Base-by-base conservation (phyloP, 108 stramenopile genomes). In the Craspedostauros australis region DNA sequence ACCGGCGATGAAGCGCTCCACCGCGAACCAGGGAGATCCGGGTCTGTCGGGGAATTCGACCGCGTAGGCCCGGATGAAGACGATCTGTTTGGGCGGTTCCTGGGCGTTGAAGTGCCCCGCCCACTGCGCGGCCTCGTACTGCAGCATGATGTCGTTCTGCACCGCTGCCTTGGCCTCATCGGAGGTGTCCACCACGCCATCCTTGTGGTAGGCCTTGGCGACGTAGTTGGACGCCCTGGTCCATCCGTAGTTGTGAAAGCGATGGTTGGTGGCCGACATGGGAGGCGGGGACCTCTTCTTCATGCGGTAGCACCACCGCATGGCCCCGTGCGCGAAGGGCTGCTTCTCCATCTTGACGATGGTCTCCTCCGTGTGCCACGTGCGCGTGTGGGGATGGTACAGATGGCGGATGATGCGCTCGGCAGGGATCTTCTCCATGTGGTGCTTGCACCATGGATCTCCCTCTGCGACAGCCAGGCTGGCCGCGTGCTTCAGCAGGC, bases 1-100 rank as follows among this genome's bases (percentile, higher is more conserved):
- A 5, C 89, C 89, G 16, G 68, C 62, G 48, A 91, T 83, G 64
- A 78, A 91, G 29, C 89, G 71, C 54, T 91, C 89, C 12, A 84
- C 82, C 0, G 84, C 79, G 65, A 86, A 82, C 71, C 74, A 73
- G 5, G 89, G 89, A 23, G 54, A 46, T 34, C 75, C 73, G 27
- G 64, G 49, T 20, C 85, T 52, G 54, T 85, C 68, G 5, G 76
- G 67, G 54, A 91, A 84, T 61, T 91, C 84, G 25, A 91, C 58
- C 7, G 80, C 89, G 50, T 80, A 91, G 9, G 80, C 79, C 36
- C 76, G 74, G 24, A 91, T 80, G 36, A 91, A 80, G 36, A 70
- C 62, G 33, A 91, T 86, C 34, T 76, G 76, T 36, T 77, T 77
- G 23, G 85, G 82, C 12, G 89, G 80, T 43, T 72, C 46, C 18